These are phyloP conservation scores for Lotus japonicus DNA, from an alignment of 306 rosid species.

Conservation along the genomic window DNA sequence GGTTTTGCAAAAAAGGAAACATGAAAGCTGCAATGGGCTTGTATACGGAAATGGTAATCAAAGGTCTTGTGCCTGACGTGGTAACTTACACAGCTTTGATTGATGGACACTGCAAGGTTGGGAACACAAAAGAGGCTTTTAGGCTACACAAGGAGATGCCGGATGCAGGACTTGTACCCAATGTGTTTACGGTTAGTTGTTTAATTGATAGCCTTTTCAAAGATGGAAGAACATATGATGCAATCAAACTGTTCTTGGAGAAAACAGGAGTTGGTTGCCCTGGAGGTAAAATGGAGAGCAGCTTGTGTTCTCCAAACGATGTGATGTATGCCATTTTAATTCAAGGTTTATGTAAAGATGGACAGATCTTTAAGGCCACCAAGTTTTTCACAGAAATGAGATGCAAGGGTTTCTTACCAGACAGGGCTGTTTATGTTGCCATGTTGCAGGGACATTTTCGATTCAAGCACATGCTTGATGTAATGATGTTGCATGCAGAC, in stretches of 20 bases:
- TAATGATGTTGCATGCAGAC: conserved; percentile 70
- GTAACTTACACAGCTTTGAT: conserved; percentile 64
- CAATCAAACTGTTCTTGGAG: conserved; percentile 48
- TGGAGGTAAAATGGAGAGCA: background rate
- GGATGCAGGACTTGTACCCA: conserved; percentile 47
- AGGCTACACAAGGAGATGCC: conserved; percentile 49
- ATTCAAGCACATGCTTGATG: conserved; percentile 42
- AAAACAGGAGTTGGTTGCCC: conserved; percentile 24
- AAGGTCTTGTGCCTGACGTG: conserved; percentile 55
- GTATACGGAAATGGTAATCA: conserved; percentile 53
- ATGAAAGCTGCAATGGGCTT: conserved; percentile 53
- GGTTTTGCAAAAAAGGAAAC: conserved; percentile 57
- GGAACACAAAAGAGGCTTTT: conserved; percentile 47
- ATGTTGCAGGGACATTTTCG: conserved; percentile 50
- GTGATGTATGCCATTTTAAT: conserved; percentile 50
- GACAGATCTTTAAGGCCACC: conserved; percentile 52
- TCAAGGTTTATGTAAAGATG: conserved; percentile 58
- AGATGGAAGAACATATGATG: conserved; percentile 49
- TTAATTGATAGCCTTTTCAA: conserved; percentile 60
- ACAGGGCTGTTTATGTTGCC: conserved; percentile 36
- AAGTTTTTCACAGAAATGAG: conserved; percentile 66
- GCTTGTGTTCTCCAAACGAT: conserved; percentile 39
- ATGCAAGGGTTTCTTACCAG: conserved; percentile 42
- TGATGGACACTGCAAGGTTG: conserved; percentile 57
- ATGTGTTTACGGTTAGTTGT: conserved; percentile 47